phyloP scores from a whole-genome alignment of 2,329 filamentous ascomycete species.

The Pseudogymnoascus sp. region DNA sequence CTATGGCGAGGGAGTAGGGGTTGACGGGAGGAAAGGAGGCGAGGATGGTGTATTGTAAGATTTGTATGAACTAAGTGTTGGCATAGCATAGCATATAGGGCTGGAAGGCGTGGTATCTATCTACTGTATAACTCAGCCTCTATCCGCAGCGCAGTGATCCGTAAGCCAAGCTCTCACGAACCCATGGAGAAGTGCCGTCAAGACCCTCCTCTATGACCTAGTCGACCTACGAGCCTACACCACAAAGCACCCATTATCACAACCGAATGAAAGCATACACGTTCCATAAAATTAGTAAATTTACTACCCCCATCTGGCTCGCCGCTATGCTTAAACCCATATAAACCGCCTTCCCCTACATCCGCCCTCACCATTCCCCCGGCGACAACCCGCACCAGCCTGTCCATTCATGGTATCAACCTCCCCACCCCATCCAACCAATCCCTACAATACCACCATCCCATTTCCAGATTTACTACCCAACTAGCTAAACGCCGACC shows the following conservation, averaged over 20 bases:
- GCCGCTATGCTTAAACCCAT: slow-evolving; percentile 2
- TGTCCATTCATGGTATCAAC: slow-evolving; percentile 9
- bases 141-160: background rate
- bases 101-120: slow-evolving; percentile 1
- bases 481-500: slow-evolving; percentile 65
- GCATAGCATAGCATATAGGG: slow-evolving; percentile 2
- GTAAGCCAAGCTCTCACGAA: background rate
- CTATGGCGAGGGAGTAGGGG: background rate
- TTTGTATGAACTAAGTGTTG: slow-evolving; percentile 3
- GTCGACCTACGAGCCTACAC: background rate
- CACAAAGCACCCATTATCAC: background rate
- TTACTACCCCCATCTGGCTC: background rate
- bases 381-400: background rate
- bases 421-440: background rate
- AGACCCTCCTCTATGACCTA: background rate
- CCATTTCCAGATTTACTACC: background rate
- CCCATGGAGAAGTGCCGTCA: background rate
- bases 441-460: background rate
- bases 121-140: background rate
- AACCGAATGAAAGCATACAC: background rate
- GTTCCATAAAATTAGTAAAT: slow-evolving; percentile 2
- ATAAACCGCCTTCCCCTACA: background rate
- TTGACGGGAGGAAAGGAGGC: background rate
- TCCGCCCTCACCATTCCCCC: background rate
- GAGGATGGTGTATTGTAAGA: background rate